Evolutionary conservation across 2,329 filamentous ascomycete species (phyloP).

Genomic region (Lecanicillium sp.): DNA sequence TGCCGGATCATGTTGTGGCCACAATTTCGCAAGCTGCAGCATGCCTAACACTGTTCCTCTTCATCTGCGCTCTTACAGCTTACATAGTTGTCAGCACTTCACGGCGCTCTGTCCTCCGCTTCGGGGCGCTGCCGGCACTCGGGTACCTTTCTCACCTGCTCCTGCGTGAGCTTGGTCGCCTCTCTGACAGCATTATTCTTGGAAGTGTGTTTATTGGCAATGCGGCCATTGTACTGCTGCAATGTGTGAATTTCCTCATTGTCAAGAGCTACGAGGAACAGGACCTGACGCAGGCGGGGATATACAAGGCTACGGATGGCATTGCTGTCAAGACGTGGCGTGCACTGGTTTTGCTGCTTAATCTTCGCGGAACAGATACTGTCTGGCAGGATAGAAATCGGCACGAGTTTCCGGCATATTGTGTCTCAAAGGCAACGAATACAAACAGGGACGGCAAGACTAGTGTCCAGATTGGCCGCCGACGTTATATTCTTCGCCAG

Average conservation of each 20-base stretch:
- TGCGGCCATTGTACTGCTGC: not conserved
- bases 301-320: not conserved
- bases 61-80: too few species aligned
- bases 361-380: slow-evolving; percentile 7
- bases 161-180: too few species aligned
- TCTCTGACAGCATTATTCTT: too few species aligned
- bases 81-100: too few species aligned
- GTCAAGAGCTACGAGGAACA: slow-evolving; percentile 2
- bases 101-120: too few species aligned
- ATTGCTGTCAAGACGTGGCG: slow-evolving; percentile 1
- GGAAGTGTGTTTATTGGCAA: too few species aligned
- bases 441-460: not conserved
- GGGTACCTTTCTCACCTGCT: too few species aligned
- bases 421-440: not conserved
- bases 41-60: too few species aligned
- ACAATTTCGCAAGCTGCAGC: too few species aligned
- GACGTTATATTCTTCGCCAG: slow-evolving; percentile 5
- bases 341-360: slow-evolving; percentile 4
- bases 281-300: slow-evolving; percentile 1
- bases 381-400: slow-evolving; percentile 4
- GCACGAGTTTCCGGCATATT: slow-evolving; percentile 5
- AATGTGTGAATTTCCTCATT: slow-evolving; percentile 7
- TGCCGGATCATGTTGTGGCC: too few species aligned
- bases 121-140: too few species aligned
- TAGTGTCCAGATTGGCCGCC: not conserved